phyloP scores from a whole-genome alignment of 78 protist species.

The Tieghemostelium lacteum region DNA sequence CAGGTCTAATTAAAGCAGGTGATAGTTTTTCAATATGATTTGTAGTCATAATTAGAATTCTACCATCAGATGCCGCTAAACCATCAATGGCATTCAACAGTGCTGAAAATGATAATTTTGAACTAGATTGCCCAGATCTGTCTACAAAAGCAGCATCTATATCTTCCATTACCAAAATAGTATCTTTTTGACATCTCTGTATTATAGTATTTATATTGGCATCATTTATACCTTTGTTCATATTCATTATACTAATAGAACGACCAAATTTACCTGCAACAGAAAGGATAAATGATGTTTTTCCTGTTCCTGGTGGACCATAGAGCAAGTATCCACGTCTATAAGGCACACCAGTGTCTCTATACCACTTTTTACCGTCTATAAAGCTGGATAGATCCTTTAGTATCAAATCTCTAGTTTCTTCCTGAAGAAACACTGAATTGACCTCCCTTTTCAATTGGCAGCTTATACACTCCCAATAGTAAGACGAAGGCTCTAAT shows the following conservation, averaged over 20 bases:
- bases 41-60: conserved; percentile 90
- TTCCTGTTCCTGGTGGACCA: conserved; percentile 90
- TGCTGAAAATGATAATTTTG: conserved; percentile 66
- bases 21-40: conserved; percentile 86
- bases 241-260: conserved; percentile 68
- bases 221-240: conserved; percentile 59
- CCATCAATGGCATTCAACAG: conserved; percentile 89
- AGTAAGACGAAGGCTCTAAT: conserved; percentile 27
- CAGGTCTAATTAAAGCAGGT: conserved; percentile 88
- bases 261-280: conserved; percentile 56
- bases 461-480: conserved; percentile 65
- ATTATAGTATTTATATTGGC: conserved; percentile 64
- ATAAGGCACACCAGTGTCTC: conserved; percentile 80
- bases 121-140: not conserved
- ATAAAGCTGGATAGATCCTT: conserved; percentile 64
- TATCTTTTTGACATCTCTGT: conserved; percentile 64
- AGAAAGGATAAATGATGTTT: conserved; percentile 71
- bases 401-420: conserved; percentile 4
- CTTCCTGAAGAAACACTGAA: conserved; percentile 61
- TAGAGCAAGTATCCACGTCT: conserved; percentile 83
- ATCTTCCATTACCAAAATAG: conserved; percentile 85
- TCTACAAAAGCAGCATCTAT: conserved; percentile 84
- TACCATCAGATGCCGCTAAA: conserved; percentile 85
- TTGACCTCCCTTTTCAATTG: conserved; percentile 55
- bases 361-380: conserved; percentile 73